Evolutionary conservation across 2,329 filamentous ascomycete genomes (phyloP), one percentile per base, ranked within the genome.

Genomic region (Calonectria hawksworthii): DNA sequence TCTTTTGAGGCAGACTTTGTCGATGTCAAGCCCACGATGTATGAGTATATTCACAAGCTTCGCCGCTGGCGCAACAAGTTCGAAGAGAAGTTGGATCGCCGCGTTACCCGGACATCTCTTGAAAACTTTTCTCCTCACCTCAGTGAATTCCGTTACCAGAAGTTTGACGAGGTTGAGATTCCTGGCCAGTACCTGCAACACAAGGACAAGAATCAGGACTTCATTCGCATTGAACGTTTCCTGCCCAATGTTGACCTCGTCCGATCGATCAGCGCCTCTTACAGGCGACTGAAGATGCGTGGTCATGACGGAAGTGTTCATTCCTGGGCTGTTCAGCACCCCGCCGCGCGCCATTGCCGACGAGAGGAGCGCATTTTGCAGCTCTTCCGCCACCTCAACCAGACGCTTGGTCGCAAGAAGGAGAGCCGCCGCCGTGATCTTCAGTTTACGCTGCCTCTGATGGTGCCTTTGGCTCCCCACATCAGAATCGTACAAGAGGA

Each of bases 1-100:
- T 96, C 96, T 0, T 99, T 99, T 79, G 97, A 99, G 85, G 93
- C 93, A n/a, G 97, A 99, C 86, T 99, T 99, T 85, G 97, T 99
- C 18, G 89, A 92, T 70, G 94, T 96, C 83, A 98, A 98, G 85
- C 98, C 97, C 4, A 99, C 96, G 1, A 98, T 99, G 96, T 94
- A 94, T 83, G 96, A 98, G 84, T 99, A 99, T 87, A 99, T 99
- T 76, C 95, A 98, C 85, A 99, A 98, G 85, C 89, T 99, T 68
- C 94, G 97, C 59, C 94, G 93, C 79, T 99, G 97, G 97, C 93
- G 98, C 68, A 97, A 98, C 86, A 97, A 98, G 84, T 98, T 99
- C 80, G 97, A 99, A 84, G 96, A 99, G 87, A 98, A 98, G 85
- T 92, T 99, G 64, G 97, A 99, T 83, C 94, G 96, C 26, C 92